These are phyloP conservation scores for Rhynchosporium agropyri DNA, from an alignment of 2,329 filamentous ascomycete genomes.

Conservation along the genomic window DNA sequence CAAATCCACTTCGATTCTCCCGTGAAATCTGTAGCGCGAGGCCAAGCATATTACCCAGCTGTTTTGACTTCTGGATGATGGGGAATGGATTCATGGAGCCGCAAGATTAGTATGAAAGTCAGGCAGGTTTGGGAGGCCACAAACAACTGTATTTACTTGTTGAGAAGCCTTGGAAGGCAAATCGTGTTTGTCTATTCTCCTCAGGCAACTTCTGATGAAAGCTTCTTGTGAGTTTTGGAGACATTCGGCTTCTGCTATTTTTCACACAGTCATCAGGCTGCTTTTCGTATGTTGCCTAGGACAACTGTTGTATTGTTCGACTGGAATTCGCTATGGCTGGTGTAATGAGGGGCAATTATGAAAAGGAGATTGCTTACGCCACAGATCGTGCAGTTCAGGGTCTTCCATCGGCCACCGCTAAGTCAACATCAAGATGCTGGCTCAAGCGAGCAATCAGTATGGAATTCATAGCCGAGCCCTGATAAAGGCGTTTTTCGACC, in stretches of 20 bases:
- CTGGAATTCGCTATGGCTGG: constrained; percentile 3
- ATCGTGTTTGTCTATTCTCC: constrained; percentile 2
- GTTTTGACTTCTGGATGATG: not conserved
- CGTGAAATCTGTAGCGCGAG: constrained; percentile 7
- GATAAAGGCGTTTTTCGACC: not conserved
- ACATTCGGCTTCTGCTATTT: not conserved
- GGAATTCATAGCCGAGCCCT: constrained; percentile 1
- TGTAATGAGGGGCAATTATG: constrained; percentile 15
- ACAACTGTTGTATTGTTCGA: not conserved
- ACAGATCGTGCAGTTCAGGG: constrained; percentile 2
- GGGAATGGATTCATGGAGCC: not conserved
- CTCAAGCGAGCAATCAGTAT: not conserved
- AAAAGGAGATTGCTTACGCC: constrained; percentile 12
- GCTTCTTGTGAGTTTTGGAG: not conserved
- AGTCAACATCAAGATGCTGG: not conserved
- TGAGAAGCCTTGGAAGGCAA: constrained; percentile 16
- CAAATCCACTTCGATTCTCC: not conserved
- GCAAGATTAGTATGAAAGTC: constrained; percentile 3
- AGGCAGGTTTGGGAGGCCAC: not conserved
- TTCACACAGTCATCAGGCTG: not conserved
- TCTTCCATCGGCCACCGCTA: constrained; percentile 3
- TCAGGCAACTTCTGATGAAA: not conserved
- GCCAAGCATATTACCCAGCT: constrained; percentile 12
- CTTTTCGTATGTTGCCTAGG: not conserved
- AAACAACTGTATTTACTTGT: not conserved